These are phyloP conservation scores for Zelopaecilomyces penicillatus DNA, from an alignment of 2,329 filamentous ascomycete genomes.

Conservation along the genomic window DNA sequence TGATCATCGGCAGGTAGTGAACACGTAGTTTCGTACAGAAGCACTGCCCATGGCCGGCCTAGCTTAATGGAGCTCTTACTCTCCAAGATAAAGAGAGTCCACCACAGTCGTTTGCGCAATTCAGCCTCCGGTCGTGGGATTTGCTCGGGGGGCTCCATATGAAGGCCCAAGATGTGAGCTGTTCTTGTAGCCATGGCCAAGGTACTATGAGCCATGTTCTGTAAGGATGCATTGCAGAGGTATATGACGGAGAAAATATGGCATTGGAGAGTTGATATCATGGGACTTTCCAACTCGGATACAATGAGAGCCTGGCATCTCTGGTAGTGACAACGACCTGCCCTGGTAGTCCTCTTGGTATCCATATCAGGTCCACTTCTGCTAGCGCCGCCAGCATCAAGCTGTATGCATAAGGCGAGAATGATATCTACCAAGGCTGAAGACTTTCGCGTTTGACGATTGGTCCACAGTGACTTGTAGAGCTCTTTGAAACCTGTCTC, in stretches of 20 bases:
- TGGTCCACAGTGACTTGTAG: slow-evolving; percentile 33
- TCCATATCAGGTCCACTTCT: background rate
- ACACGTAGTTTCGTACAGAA: slow-evolving; percentile 25
- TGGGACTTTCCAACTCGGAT: slow-evolving; percentile 38
- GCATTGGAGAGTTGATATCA: slow-evolving; percentile 39
- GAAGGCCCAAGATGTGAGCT: slow-evolving; percentile 39
- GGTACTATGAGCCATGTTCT: slow-evolving; percentile 37
- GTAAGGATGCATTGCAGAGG: slow-evolving; percentile 38
- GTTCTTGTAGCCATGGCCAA: slow-evolving; percentile 33
- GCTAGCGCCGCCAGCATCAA: slow-evolving; percentile 19
- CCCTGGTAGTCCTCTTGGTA: slow-evolving; percentile 29
- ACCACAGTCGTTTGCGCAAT: slow-evolving; percentile 43
- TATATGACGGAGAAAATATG: slow-evolving; percentile 37
- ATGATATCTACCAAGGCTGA: slow-evolving; percentile 45
- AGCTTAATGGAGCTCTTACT: slow-evolving; percentile 38
- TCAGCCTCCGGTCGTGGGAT: slow-evolving; percentile 28
- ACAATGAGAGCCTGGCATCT: slow-evolving; percentile 35
- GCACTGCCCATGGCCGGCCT: slow-evolving; percentile 33
- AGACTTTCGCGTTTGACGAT: slow-evolving; percentile 24
- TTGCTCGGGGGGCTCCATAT: slow-evolving; percentile 33
- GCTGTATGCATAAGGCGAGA: slow-evolving; percentile 43
- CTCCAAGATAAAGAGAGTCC: slow-evolving; percentile 41
- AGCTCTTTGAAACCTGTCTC: slow-evolving; percentile 35
- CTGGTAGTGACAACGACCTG: slow-evolving; percentile 38
- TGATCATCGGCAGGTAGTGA: slow-evolving; percentile 22